These are phyloP conservation scores for Chytridium lagenaria DNA, from an alignment of 371 early-diverging fungal genomes.

Conservation along the genomic window DNA sequence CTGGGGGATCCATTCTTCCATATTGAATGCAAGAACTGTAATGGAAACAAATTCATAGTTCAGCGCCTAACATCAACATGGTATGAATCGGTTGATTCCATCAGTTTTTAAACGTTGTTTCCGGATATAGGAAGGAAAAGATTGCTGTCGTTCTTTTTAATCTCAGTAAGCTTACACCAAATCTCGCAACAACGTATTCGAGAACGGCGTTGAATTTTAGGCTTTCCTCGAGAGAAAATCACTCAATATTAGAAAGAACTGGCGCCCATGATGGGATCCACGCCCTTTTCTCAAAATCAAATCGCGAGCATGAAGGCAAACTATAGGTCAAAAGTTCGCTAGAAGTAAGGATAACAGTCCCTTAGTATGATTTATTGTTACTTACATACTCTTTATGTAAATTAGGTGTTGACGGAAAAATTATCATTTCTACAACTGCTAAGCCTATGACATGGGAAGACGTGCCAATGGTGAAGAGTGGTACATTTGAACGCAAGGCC, in stretches of 20 bases:
- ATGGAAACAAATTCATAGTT: background rate
- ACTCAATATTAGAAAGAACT: background rate
- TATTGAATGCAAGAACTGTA: conserved; percentile 6
- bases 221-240: background rate
- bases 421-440: background rate
- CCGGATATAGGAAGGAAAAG: conserved; percentile 7
- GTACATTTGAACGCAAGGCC: conserved; percentile 4
- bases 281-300: background rate
- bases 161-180: background rate
- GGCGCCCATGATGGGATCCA: background rate
- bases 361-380: background rate
- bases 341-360: background rate
- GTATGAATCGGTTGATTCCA: background rate
- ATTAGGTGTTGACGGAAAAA: background rate
- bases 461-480: conserved; percentile 5
- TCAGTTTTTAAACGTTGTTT: background rate
- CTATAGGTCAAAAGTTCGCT: background rate
- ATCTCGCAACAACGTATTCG: background rate
- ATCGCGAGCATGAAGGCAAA: conserved; percentile 9
- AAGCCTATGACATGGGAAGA: background rate
- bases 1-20: conserved; percentile 15
- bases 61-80: conserved; percentile 8
- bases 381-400: background rate
- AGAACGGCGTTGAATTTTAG: background rate
- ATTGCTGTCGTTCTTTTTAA: background rate